Evolutionary conservation across 768 basidiomycete genomes (phyloP).

Genomic region (Pleurotus eryngii): DNA sequence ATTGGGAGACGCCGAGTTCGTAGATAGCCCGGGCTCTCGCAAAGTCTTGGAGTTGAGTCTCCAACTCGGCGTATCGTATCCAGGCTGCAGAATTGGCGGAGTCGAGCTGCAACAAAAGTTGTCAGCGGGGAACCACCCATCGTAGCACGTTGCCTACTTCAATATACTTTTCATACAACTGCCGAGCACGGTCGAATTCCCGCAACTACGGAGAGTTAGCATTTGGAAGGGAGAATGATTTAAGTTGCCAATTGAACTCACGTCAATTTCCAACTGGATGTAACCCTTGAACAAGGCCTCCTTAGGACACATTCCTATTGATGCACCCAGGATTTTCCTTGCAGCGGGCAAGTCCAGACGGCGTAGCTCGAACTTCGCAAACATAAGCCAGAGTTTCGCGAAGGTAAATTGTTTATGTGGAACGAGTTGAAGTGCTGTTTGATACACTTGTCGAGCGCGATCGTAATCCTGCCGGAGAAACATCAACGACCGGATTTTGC

Average conservation of each 20-base stretch:
- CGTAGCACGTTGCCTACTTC: conserved; percentile 50
- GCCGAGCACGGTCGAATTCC: conserved; percentile 93
- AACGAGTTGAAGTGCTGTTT: conserved; percentile 82
- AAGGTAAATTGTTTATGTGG: conserved; percentile 98
- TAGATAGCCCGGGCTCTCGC: conserved; percentile 90
- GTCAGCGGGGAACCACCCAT: conserved; percentile 3
- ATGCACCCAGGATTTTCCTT: conserved; percentile 83
- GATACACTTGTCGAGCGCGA: conserved; percentile 88
- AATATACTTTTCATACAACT: conserved; percentile 90
- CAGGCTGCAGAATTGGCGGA: conserved; percentile 88
- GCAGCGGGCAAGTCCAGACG: conserved; percentile 79
- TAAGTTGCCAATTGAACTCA: conserved; percentile 28
- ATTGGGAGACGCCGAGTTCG: conserved; percentile 84
- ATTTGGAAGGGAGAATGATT: background rate
- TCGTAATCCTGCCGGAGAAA: conserved; percentile 60
- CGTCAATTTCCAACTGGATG: conserved; percentile 90
- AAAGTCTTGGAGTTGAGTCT: conserved; percentile 83
- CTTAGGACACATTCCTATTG: conserved; percentile 95
- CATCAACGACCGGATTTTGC: background rate
- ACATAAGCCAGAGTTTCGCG: conserved; percentile 93
- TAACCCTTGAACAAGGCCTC: conserved; percentile 95
- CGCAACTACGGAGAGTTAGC: conserved; percentile 51
- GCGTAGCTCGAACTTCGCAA: conserved; percentile 89
- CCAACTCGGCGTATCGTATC: conserved; percentile 95
- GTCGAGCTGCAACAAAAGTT: conserved; percentile 55